phyloP scores from a whole-genome alignment of 805 yeast genomes.

The Priceomyces carsonii region DNA sequence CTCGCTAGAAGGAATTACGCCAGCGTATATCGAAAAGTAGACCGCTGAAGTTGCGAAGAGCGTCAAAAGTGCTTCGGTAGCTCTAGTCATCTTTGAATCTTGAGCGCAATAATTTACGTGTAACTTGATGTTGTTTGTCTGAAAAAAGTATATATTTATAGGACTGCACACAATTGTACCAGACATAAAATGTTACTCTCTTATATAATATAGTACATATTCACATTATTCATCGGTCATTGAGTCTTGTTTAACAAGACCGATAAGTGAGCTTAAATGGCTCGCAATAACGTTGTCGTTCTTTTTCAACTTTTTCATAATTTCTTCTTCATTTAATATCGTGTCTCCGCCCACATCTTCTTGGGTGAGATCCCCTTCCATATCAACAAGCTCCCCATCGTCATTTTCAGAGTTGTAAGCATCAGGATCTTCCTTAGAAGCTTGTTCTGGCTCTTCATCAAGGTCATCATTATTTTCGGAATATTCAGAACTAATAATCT shows the following conservation, averaged over 20 bases:
- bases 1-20: conserved; percentile 56
- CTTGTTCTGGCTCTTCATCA: conserved; percentile 1
- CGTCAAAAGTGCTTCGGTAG: conserved; percentile 57
- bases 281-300: conserved; percentile 37
- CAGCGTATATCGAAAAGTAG: conserved; percentile 52
- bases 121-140: background rate
- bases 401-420: conserved; percentile 24
- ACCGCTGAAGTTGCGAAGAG: conserved; percentile 48
- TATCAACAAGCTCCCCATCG: conserved; percentile 21
- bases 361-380: conserved; percentile 10
- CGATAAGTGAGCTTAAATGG: conserved; percentile 30
- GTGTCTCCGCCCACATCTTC: conserved; percentile 13
- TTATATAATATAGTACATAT: too few species aligned
- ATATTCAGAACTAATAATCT: conserved; percentile 43
- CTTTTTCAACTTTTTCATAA: conserved; percentile 35
- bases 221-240: conserved; percentile 1
- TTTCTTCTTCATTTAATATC: conserved; percentile 21
- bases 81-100: conserved; percentile 69
- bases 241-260: conserved; percentile 39
- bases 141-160: background rate
- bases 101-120: conserved; percentile 2
- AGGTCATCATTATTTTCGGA: conserved; percentile 14
- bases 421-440: conserved; percentile 14
- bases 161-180: too few species aligned
- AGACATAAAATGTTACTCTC: too few species aligned